A percentile compares a stretch with the other conserved stretches of the same genome.
Evolutionary conservation across 768 basidiomycete species (phyloP).

Genomic region (Trametes coccinea): DNA sequence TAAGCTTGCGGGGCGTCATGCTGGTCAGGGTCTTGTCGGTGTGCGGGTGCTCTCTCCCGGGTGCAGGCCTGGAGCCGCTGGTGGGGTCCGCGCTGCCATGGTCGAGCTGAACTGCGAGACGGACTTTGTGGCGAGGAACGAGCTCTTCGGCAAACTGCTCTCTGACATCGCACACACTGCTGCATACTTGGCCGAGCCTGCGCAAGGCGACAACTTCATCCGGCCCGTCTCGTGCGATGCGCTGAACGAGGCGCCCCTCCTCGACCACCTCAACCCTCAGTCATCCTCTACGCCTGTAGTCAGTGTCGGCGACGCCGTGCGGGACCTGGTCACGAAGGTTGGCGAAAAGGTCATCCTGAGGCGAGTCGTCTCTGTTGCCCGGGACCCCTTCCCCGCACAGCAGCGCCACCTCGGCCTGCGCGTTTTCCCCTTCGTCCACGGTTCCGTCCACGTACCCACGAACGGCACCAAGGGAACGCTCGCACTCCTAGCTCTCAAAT

Average conservation of each 20-base stretch:
- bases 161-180: slow-evolving; percentile 81
- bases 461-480: slow-evolving; percentile 65
- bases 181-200: slow-evolving; percentile 66
- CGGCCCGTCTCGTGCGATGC: slow-evolving; percentile 51
- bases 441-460: slow-evolving; percentile 36
- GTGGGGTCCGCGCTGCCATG: slow-evolving; percentile 71
- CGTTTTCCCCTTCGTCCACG: slow-evolving; percentile 63
- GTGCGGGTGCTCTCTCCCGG: slow-evolving; percentile 74
- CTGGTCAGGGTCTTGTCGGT: slow-evolving; percentile 79
- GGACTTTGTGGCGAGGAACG: slow-evolving; percentile 90
- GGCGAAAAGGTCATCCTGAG: slow-evolving; percentile 78
- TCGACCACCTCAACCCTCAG: slow-evolving; percentile 42
- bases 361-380: slow-evolving; percentile 50
- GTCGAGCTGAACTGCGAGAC: slow-evolving; percentile 96
- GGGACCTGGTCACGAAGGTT: slow-evolving; percentile 69
- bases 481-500: slow-evolving; percentile 53
- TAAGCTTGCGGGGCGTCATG: slow-evolving; percentile 74
- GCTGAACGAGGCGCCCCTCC: slow-evolving; percentile 66
- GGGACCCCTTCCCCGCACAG: slow-evolving; percentile 39
- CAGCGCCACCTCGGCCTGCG: slow-evolving; percentile 42
- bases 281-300: slow-evolving; percentile 28
- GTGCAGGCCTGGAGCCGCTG: slow-evolving; percentile 34
- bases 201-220: slow-evolving; percentile 39
- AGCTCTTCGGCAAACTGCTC: slow-evolving; percentile 75
- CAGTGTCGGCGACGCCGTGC: slow-evolving; percentile 65